Evolutionary conservation across 176 grass and related monocot genomes (phyloP).

Genomic region (Echinochloa phyllopogon): DNA sequence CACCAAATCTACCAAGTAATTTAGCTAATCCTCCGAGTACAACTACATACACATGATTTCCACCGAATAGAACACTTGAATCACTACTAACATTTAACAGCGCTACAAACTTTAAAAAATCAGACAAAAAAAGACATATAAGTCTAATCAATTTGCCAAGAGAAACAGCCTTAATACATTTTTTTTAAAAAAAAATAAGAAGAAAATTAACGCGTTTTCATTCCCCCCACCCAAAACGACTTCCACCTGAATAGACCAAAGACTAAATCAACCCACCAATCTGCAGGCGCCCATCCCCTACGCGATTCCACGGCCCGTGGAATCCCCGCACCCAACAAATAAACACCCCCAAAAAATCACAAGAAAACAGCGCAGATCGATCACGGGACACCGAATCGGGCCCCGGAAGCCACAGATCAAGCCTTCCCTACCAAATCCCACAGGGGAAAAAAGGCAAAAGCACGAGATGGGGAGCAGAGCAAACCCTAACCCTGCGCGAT

Average conservation of each 20-base stretch:
- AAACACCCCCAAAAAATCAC: not conserved
- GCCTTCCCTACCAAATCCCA: not conserved
- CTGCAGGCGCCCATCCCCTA: not conserved
- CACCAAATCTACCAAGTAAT: not conserved
- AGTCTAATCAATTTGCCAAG: constrained; percentile 26
- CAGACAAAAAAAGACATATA: not conserved
- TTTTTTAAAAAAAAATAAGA: not conserved
- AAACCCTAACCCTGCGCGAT: constrained; percentile 57
- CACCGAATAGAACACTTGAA: not conserved
- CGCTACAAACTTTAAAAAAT: not conserved
- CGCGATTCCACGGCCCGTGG: not conserved
- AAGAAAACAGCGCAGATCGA: constrained; percentile 34
- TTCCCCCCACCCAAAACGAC: not conserved
- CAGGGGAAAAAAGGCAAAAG: not conserved
- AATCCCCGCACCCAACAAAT: constrained; percentile 33
- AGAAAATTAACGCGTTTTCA: constrained; percentile 1
- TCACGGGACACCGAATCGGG: constrained; percentile 20
- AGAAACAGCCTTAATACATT: not conserved
- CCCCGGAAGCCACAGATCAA: constrained; percentile 15
- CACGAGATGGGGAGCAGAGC: not conserved
- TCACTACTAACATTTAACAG: not conserved
- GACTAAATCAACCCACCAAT: constrained; percentile 3
- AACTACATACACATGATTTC: not conserved
- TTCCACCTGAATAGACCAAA: not conserved
- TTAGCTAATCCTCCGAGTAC: not conserved